These are phyloP conservation scores for Globisporangium acanthophoron DNA, from an alignment of 352 stramenopile species.

Conservation along the genomic window DNA sequence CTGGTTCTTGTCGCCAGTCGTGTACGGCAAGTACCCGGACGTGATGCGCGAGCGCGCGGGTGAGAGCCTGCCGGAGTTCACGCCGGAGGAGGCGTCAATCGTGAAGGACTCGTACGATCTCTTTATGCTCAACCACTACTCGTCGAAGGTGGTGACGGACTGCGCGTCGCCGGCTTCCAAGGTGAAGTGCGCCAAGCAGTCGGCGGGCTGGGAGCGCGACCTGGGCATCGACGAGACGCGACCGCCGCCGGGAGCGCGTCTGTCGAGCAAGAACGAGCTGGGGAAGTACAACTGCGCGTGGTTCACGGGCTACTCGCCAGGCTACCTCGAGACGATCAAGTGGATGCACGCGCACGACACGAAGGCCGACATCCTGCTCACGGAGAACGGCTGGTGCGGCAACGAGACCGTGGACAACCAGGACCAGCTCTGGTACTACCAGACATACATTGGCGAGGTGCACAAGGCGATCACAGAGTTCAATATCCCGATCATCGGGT, in stretches of 20 bases:
- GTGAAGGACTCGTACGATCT: conserved; percentile 85
- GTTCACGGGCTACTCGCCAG: conserved; percentile 39
- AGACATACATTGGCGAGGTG: conserved; percentile 48
- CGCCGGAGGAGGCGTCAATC: conserved; percentile 49
- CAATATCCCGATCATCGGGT: conserved; percentile 81
- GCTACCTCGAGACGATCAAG: conserved; percentile 56
- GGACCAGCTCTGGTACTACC: conserved; percentile 59
- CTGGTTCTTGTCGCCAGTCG: conserved; percentile 91
- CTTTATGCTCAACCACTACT: conserved; percentile 18
- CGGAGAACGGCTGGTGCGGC: conserved; percentile 62
- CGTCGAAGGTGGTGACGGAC: conserved; percentile 34
- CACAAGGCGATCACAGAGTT: conserved; percentile 49
- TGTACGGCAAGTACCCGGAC: conserved; percentile 87
- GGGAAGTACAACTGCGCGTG: conserved; percentile 29
- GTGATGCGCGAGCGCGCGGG: conserved; percentile 84
- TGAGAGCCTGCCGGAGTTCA: conserved; percentile 84
- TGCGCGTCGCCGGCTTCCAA: conserved; percentile 27
- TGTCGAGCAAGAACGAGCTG: conserved; percentile 20
- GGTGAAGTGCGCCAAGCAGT: conserved; percentile 25
- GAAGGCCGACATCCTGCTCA: conserved; percentile 46
- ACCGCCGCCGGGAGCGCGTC: conserved; percentile 48
- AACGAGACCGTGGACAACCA: conserved; percentile 40
- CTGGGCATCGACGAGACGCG: conserved; percentile 47
- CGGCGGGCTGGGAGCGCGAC: conserved; percentile 38
- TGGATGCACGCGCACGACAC: conserved; percentile 57